Base-by-base conservation (phyloP, 805 yeast genomes). In the Spathaspora girioi region DNA sequence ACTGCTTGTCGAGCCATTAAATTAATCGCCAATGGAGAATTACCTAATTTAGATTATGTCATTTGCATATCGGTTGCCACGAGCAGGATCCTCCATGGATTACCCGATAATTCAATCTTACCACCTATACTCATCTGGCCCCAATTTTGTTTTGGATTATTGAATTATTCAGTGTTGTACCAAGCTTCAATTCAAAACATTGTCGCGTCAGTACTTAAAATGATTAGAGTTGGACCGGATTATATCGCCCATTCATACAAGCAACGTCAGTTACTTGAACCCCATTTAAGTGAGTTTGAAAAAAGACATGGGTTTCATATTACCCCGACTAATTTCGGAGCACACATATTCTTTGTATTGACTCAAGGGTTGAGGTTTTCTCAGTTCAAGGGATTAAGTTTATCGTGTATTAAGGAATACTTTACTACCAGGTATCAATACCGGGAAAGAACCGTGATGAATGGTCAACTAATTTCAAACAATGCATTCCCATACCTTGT, bases 341-440 rank as follows among this genome's bases (percentile, higher is more conserved):
- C 75, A 27, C 71, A 81, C 17, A 61, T 86, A 35, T 63, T 81
- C 29, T 69, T 72, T 43, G 59, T 78, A 18, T 65, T 81, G 17
- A 70, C 80, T 3, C 83, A 79, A 59, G 93, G 92, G 0, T 64
- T 86, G 41, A 77, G 79, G 38, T 66, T 81, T 8, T 82, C 89
- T 7, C 82, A 79, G 50, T 72, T 84, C 18, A 79, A 77, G 51
- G 76, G 74, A 9, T 67, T 75, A 2, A 78, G 88, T 0, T 60
- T 80, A 32, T 68, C 66, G 1, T 70, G 80, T 20, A 59, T 85
- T 57, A 71, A 69, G 46, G 59, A 65, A 0, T 63, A 81, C 20
- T 76, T 81, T 60, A 67, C 68, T 19, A 66, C 74, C 17, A 68
- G 84, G 54, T 75, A 70, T 51, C 59, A 57, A 29, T 77, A 75